Evolutionary conservation across 140 eudicot species (phyloP).

Genomic region (Oenanthe javanica): DNA sequence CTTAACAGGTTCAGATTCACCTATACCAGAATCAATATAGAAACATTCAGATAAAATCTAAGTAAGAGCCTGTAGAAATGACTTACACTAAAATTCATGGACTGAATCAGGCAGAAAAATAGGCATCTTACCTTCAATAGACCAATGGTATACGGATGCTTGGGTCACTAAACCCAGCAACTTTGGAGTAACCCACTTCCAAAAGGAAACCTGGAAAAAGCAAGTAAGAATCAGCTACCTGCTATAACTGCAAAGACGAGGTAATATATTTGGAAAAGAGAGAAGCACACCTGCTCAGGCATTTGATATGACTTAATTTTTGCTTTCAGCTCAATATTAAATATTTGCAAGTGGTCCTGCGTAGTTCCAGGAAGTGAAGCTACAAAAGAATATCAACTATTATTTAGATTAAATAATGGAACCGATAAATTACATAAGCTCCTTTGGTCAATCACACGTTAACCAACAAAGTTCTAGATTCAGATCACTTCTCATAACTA

Average conservation of each 20-base stretch:
- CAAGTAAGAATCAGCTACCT: constrained; percentile 7
- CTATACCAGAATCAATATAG: constrained; percentile 21
- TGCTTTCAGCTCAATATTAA: constrained; percentile 80
- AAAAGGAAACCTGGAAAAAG: constrained; percentile 60
- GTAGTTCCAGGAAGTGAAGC: constrained; percentile 94
- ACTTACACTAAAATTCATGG: neutral
- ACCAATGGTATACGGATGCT: constrained; percentile 88
- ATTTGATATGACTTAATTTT: constrained; percentile 92
- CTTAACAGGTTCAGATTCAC: constrained; percentile 86
- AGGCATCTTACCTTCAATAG: constrained; percentile 60
- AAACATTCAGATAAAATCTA: neutral
- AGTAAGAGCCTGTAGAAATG: neutral
- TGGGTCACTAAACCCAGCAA: constrained; percentile 93
- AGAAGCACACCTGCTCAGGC: constrained; percentile 81
- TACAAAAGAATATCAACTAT: constrained; percentile 19
- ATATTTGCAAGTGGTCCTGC: constrained; percentile 92
- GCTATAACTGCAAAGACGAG: neutral
- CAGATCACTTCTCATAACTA: neutral
- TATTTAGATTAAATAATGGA: constrained; percentile 4
- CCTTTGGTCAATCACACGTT: neutral
- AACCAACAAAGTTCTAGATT: neutral
- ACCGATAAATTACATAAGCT: neutral
- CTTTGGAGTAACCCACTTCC: constrained; percentile 93
- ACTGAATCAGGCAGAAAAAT: neutral
- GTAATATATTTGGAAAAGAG: neutral